Percentiles rank a stretch among this genome's conserved stretches.
Evolutionary conservation across 345 rosid genomes (phyloP).

Genomic region (Pistacia atlantica): DNA sequence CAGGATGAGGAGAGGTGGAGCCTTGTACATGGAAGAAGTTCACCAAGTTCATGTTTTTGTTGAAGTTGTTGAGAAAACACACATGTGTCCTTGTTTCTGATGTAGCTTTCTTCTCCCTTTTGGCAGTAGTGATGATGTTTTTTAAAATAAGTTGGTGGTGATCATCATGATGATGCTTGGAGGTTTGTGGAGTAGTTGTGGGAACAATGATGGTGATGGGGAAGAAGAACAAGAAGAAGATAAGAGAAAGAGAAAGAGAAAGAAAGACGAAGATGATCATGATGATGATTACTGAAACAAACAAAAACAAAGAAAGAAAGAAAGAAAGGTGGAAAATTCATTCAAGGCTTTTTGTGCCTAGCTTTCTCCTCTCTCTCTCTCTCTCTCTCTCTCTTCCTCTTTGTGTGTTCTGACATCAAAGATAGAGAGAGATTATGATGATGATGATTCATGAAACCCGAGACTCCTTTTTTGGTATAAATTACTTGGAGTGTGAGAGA

Average conservation of each 20-base stretch:
- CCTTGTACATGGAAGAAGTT: neutral
- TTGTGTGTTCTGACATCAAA: conserved; percentile 5
- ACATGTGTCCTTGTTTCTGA: neutral
- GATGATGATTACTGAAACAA: conserved; percentile 5
- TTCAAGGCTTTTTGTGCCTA: conserved; percentile 6
- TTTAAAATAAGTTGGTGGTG: neutral
- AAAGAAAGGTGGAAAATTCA: neutral
- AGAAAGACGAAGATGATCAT: conserved; percentile 14
- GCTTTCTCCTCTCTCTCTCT: neutral
- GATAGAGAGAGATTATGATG: neutral
- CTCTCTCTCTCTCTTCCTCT: neutral
- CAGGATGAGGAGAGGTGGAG: neutral
- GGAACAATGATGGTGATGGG: conserved; percentile 26
- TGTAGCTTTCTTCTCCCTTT: neutral
- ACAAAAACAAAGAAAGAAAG: neutral
- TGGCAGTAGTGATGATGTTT: neutral
- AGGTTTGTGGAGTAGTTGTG: conserved; percentile 20
- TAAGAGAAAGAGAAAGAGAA: conserved; percentile 7
- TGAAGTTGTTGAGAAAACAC: neutral
- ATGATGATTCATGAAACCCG: neutral
- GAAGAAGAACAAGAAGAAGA: conserved; percentile 8
- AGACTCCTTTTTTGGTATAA: neutral
- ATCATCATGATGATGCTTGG: neutral
- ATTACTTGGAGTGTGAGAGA: neutral
- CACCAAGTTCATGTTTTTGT: neutral